Conservation (phyloP, 179 eudicot species). For the Silene noctiflora region DNA sequence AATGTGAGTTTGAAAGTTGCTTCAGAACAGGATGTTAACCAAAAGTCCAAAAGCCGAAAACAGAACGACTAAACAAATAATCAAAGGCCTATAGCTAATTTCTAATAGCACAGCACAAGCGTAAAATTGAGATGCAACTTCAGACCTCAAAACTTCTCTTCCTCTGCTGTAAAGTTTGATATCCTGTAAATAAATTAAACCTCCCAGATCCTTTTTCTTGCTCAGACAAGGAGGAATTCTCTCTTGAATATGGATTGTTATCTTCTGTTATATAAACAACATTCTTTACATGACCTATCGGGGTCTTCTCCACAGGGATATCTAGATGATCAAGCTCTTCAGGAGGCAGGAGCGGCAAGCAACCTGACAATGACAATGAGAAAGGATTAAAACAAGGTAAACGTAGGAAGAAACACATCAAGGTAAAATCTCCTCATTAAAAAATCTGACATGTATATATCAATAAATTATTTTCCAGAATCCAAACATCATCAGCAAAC, state of each 20-base stretch:
- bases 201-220: conserved; percentile 49
- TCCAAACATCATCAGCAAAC: neutral
- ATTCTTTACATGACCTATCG: conserved; percentile 44
- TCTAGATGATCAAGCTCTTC: conserved; percentile 74
- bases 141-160: conserved; percentile 73
- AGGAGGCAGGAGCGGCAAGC: conserved; percentile 60
- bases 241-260: conserved; percentile 34
- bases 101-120: neutral
- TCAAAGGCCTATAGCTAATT: neutral
- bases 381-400: neutral
- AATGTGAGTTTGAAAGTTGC: conserved; percentile 2
- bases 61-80: conserved; percentile 1
- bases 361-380: conserved; percentile 47
- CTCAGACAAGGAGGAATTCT: conserved; percentile 37
- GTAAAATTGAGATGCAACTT: conserved; percentile 1
- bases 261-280: conserved; percentile 59
- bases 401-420: neutral
- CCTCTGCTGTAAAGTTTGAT: conserved; percentile 74
- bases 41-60: neutral
- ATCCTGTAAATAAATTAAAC: conserved; percentile 85
- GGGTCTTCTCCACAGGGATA: conserved; percentile 43
- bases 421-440: neutral
- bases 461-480: neutral
- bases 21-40: neutral
- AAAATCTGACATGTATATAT: conserved; percentile 26